Evolutionary conservation across 2,329 filamentous ascomycete species (phyloP).

Genomic region (Colletotrichum sp.): DNA sequence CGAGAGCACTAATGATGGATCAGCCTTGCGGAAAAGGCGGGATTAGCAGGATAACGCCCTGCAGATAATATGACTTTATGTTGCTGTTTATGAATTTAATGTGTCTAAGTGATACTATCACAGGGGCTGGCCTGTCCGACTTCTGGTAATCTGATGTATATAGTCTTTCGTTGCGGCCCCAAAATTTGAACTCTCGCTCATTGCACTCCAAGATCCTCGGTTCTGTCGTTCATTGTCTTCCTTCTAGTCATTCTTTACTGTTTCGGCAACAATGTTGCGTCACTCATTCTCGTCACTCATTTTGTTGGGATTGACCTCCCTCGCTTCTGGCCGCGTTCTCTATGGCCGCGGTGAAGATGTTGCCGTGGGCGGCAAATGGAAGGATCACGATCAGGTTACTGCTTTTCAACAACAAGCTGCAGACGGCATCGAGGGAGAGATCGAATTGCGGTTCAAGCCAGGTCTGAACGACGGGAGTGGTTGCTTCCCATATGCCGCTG

Average conservation of each 20-base stretch:
- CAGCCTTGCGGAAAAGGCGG: neutral
- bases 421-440: neutral
- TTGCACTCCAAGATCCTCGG: no score
- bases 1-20: neutral
- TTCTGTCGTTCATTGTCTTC: neutral
- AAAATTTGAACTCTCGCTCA: no score
- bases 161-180: no score
- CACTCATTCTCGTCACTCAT: neutral
- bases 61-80: neutral
- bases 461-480: neutral
- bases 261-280: neutral
- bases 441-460: neutral
- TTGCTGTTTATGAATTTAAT: neutral
- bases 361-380: neutral
- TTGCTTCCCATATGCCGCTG: neutral
- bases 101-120: neutral
- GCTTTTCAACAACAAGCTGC: neutral
- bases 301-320: neutral
- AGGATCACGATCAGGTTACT: neutral
- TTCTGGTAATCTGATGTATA: no score
- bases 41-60: neutral
- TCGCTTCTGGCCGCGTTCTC: neutral
- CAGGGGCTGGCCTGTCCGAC: neutral
- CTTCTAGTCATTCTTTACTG: neutral
- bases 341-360: neutral